Conservation (phyloP, 1,284 basidiomycete genomes). For the Gomphus bonarii region DNA sequence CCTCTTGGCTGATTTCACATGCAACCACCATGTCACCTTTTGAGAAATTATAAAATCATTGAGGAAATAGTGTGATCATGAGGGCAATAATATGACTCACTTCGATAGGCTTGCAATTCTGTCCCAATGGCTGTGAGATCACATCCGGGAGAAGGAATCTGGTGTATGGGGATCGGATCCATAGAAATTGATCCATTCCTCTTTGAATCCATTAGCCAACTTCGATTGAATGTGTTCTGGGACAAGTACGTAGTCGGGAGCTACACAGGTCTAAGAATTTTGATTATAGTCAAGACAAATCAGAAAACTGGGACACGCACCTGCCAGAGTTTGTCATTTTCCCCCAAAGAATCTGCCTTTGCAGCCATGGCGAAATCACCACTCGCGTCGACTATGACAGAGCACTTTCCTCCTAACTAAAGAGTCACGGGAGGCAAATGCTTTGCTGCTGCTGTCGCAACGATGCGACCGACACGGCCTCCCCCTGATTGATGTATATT, state of each 20-base stretch:
- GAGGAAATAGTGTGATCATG: constrained; percentile 17
- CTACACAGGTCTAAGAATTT: constrained; percentile 41
- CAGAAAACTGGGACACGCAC: constrained; percentile 17
- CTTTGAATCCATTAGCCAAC: constrained; percentile 42
- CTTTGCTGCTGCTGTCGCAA: constrained; percentile 59
- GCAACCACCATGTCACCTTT: constrained; percentile 41
- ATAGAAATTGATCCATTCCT: constrained; percentile 24
- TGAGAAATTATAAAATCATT: constrained; percentile 21
- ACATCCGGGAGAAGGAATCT: constrained; percentile 19
- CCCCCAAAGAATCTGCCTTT: constrained; percentile 42
- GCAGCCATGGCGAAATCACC: constrained; percentile 32
- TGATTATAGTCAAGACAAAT: neutral
- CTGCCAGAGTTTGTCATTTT: constrained; percentile 48
- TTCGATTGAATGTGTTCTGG: constrained; percentile 36
- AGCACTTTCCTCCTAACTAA: constrained; percentile 62
- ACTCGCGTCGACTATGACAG: constrained; percentile 42
- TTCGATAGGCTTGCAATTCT: neutral
- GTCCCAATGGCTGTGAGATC: constrained; percentile 12
- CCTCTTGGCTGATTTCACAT: constrained; percentile 32
- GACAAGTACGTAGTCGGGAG: constrained; percentile 55
- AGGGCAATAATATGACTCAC: neutral
- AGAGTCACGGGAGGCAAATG: constrained; percentile 66
- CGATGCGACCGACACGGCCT: constrained; percentile 49
- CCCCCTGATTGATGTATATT: constrained; percentile 31
- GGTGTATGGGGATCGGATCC: neutral